Evolutionary conservation across 352 stramenopile species (phyloP).

Genomic region (Phytopythium montanum): DNA sequence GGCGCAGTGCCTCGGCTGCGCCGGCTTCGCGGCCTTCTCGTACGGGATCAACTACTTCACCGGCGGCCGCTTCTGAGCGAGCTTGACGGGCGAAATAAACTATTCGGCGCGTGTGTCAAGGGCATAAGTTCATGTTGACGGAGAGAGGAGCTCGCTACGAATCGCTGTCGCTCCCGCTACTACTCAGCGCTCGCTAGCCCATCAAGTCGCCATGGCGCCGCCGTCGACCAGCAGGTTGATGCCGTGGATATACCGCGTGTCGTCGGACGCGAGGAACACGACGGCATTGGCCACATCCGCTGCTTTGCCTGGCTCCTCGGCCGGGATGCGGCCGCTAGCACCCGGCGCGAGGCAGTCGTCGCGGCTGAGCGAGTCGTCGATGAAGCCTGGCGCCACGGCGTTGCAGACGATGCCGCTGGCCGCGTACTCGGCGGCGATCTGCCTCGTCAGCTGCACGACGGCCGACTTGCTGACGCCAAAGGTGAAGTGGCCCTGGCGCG

Average conservation of each 20-base stretch:
- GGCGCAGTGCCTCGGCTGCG: conserved; percentile 92
- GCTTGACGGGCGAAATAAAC: neutral
- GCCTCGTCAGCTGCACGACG: conserved; percentile 59
- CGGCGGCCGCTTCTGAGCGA: conserved; percentile 49
- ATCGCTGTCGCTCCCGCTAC: neutral
- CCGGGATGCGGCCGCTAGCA: conserved; percentile 44
- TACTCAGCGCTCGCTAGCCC: neutral
- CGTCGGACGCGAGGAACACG: conserved; percentile 61
- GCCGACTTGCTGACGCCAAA: conserved; percentile 64
- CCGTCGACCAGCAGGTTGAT: conserved; percentile 62
- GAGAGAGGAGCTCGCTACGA: neutral
- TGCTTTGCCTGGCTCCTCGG: conserved; percentile 48
- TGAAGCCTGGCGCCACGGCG: conserved; percentile 49
- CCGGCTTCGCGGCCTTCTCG: conserved; percentile 90
- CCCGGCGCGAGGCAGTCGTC: conserved; percentile 50
- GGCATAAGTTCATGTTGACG: neutral
- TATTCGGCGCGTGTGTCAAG: neutral
- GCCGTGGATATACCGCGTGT: conserved; percentile 60
- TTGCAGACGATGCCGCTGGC: conserved; percentile 61
- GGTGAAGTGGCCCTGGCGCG: conserved; percentile 54
- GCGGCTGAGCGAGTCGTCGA: conserved; percentile 59
- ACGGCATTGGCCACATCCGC: conserved; percentile 67
- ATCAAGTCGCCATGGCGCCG: conserved; percentile 48
- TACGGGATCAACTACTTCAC: conserved; percentile 90
- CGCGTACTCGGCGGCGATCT: conserved; percentile 61